Percentiles rank a stretch among this genome's conserved stretches.
These are phyloP conservation scores for Wickerhamiella shivajii DNA, from an alignment of 805 yeast species.

Conservation along the genomic window DNA sequence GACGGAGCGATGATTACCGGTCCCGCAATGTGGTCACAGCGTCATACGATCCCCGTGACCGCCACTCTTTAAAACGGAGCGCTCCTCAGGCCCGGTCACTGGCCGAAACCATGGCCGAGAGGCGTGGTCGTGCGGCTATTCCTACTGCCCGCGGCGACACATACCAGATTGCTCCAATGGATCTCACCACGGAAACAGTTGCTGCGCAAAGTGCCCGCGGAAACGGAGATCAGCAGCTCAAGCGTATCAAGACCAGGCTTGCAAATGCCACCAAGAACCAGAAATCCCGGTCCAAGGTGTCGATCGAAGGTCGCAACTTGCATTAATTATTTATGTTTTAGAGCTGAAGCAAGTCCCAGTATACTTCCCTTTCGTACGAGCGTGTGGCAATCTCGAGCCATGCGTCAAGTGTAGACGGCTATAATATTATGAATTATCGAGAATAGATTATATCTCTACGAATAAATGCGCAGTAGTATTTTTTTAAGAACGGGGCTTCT, in stretches of 20 bases:
- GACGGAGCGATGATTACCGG: conserved; percentile 85
- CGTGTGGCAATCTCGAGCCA: too few relatives aligned
- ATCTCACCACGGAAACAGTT: conserved; percentile 33
- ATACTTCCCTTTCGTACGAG: too few relatives aligned
- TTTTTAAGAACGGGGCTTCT: conserved; percentile 73
- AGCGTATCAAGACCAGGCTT: conserved; percentile 50
- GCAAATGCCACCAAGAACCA: conserved; percentile 33
- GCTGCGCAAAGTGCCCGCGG: conserved; percentile 36
- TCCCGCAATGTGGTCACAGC: conserved; percentile 62
- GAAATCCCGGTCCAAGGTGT: conserved; percentile 53
- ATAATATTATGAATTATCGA: too few relatives aligned
- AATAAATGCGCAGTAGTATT: too few relatives aligned
- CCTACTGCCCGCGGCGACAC: conserved; percentile 85
- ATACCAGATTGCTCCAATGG: conserved; percentile 79
- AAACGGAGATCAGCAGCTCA: conserved; percentile 65
- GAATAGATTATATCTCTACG: too few relatives aligned
- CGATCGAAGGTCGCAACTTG: conserved; percentile 54
- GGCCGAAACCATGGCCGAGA: conserved; percentile 79
- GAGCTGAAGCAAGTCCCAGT: too few relatives aligned
- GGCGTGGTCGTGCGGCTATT: conserved; percentile 89
- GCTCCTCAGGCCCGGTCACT: conserved; percentile 29
- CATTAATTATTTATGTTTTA: conserved; percentile 9
- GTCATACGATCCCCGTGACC: conserved; percentile 34
- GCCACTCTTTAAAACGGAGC: conserved; percentile 4
- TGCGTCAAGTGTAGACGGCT: too few relatives aligned